phyloP scores from a whole-genome alignment of 345 rosid species.

The Salix brachista region DNA sequence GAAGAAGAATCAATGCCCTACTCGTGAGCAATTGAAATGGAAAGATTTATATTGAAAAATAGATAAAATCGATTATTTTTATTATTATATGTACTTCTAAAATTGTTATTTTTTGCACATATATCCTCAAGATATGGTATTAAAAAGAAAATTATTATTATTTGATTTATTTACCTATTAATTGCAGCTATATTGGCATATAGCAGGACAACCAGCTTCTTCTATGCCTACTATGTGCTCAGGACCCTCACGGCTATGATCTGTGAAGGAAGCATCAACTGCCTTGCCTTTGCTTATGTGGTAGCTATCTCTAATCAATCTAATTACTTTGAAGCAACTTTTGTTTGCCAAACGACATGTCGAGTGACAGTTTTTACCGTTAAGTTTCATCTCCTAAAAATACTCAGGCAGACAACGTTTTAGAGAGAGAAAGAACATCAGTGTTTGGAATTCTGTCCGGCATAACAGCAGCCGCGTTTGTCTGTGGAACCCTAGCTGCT shows the following conservation, averaged over 20 bases:
- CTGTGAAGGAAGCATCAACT: slow-evolving; percentile 54
- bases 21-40: too few species aligned
- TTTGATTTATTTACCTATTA: not conserved
- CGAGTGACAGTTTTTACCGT: not conserved
- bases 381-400: not conserved
- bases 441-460: slow-evolving; percentile 74
- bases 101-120: not conserved
- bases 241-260: slow-evolving; percentile 64
- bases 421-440: slow-evolving; percentile 46
- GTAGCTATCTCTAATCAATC: slow-evolving; percentile 27
- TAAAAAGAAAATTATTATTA: not conserved
- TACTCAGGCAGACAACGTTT: slow-evolving; percentile 61
- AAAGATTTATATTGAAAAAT: too few species aligned
- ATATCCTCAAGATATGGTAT: too few species aligned
- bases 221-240: slow-evolving; percentile 53
- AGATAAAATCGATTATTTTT: too few species aligned
- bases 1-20: too few species aligned
- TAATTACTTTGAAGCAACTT: too few species aligned
- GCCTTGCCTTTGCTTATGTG: slow-evolving; percentile 85
- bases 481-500: slow-evolving; percentile 61
- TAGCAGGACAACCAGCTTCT: slow-evolving; percentile 56
- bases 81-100: too few species aligned
- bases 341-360: not conserved
- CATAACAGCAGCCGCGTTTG: slow-evolving; percentile 39
- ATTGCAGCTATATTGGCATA: slow-evolving; percentile 71